Conservation (phyloP, 164 flowering plant genomes). For the Nymphaea thermarum region DNA sequence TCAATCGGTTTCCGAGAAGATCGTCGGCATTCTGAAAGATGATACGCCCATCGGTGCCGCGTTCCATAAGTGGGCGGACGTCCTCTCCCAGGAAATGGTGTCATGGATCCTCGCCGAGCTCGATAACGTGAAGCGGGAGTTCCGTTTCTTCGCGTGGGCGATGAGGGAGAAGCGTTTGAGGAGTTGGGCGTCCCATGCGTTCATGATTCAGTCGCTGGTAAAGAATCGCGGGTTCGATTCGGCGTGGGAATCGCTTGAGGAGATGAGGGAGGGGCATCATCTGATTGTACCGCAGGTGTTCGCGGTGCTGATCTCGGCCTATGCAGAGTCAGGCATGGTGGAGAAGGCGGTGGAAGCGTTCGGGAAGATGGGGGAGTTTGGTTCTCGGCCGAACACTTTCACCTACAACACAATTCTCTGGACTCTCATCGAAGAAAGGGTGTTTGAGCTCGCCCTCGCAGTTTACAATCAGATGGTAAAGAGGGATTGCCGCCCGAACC, state of each 20-base stretch:
- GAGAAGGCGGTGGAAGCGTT: slow-evolving; percentile 76
- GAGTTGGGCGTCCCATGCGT: slow-evolving; percentile 20
- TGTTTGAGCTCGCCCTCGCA: slow-evolving; percentile 48
- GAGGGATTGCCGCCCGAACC: slow-evolving; percentile 30
- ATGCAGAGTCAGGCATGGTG: slow-evolving; percentile 22
- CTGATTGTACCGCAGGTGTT: slow-evolving; percentile 30
- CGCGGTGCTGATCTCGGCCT: slow-evolving; percentile 37
- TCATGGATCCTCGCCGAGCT: slow-evolving; percentile 26
- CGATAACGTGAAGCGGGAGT: slow-evolving; percentile 18
- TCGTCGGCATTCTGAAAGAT: slow-evolving; percentile 20
- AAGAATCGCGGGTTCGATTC: slow-evolving; percentile 28
- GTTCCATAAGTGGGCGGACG: slow-evolving; percentile 24
- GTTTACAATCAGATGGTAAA: slow-evolving; percentile 70
- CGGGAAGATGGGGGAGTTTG: slow-evolving; percentile 50
- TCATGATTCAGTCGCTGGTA: slow-evolving; percentile 32
- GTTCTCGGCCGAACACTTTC: slow-evolving; percentile 43
- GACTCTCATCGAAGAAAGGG: slow-evolving; percentile 28
- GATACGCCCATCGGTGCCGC: slow-evolving; percentile 28
- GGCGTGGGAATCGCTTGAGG: slow-evolving; percentile 52
- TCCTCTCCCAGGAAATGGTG: slow-evolving; percentile 21
- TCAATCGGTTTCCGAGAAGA: slow-evolving; percentile 1
- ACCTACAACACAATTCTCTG: slow-evolving; percentile 45
- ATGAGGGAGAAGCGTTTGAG: slow-evolving; percentile 18
- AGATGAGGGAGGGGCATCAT: slow-evolving; percentile 19
- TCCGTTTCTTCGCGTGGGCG: slow-evolving; percentile 73